These are phyloP conservation scores for Claviceps pazoutovae DNA, from an alignment of 2,329 filamentous ascomycete genomes.

Conservation along the genomic window DNA sequence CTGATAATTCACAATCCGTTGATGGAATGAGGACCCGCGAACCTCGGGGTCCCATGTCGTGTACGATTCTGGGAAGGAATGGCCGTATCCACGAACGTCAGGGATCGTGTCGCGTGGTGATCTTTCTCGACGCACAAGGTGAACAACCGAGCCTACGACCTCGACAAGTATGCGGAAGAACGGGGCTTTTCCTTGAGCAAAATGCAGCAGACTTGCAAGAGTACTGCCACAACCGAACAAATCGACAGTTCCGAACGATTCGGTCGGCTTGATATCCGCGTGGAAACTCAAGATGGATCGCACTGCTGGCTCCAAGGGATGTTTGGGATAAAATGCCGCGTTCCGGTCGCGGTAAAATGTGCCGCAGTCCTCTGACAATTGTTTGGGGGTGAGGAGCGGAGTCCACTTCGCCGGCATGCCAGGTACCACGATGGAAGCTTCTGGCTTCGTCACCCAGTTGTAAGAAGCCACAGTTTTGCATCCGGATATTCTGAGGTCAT, in stretches of 20 bases:
- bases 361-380: conserved; percentile 30
- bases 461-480: not conserved
- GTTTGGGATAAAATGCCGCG: conserved; percentile 31
- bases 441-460: not conserved
- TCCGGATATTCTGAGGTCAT: not conserved
- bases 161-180: conserved; percentile 44
- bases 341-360: conserved; percentile 41
- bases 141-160: conserved; percentile 37
- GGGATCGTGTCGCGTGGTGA: conserved; percentile 41
- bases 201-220: conserved; percentile 42
- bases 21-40: conserved; percentile 43
- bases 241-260: conserved; percentile 24
- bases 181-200: conserved; percentile 28
- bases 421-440: not conserved
- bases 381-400: conserved; percentile 19
- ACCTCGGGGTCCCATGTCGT: conserved; percentile 47
- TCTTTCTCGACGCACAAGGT: conserved; percentile 46
- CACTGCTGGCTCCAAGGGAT: conserved; percentile 38
- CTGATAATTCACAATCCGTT: conserved; percentile 24
- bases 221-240: conserved; percentile 42
- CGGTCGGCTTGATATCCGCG: not conserved
- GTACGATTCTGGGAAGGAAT: conserved; percentile 52
- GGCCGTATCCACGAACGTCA: conserved; percentile 46
- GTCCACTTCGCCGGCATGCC: conserved; percentile 36
- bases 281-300: conserved; percentile 21